Percentiles rank a stretch among this genome's conserved stretches.
These are phyloP conservation scores for Vitis rupestris DNA, from an alignment of 164 flowering plant species.

Conservation along the genomic window DNA sequence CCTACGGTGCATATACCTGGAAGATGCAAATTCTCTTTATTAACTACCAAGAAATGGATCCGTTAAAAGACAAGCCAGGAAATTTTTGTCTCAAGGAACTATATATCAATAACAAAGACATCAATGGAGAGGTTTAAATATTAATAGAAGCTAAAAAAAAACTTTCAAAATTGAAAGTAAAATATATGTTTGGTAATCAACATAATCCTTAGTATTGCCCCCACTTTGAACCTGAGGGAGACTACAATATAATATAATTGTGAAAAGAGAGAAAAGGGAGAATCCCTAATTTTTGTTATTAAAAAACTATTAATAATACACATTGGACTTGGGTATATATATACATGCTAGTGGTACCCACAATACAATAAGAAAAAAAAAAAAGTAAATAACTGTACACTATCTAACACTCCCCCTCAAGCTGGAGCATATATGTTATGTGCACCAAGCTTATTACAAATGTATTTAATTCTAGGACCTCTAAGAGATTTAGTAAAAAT, in stretches of 20 bases:
- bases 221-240: neutral
- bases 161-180: neutral
- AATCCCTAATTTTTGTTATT: no score
- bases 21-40: neutral
- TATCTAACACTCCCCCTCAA: no score
- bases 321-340: no score
- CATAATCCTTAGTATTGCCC: neutral
- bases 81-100: neutral
- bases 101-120: neutral
- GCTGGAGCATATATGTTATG: no score
- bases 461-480: no score
- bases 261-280: no score
- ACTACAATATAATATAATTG: neutral
- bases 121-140: neutral
- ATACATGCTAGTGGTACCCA: no score
- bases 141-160: neutral
- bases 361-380: no score
- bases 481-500: no score
- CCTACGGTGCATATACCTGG: slow-evolving; percentile 16
- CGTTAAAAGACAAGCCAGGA: neutral
- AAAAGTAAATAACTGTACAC: no score
- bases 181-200: neutral
- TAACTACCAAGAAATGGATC: neutral
- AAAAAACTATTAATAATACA: no score
- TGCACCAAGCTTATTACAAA: no score